phyloP scores from a whole-genome alignment of 108 stramenopile species.

The Fragilariopsis cylindrus region DNA sequence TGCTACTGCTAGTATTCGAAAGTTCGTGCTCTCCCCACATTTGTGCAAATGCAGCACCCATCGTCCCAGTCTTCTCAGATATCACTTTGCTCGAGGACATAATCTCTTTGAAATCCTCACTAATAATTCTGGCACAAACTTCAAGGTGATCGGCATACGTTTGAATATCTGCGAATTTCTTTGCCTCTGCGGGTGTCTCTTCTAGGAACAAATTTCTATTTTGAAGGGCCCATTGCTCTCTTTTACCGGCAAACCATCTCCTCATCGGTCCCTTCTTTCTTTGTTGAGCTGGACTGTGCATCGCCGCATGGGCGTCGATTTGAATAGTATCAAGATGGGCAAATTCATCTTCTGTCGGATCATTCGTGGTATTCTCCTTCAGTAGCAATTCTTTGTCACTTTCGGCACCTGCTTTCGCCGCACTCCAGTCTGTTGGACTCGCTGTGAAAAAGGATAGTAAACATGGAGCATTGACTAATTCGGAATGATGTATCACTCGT shows the following conservation, averaged over 20 bases:
- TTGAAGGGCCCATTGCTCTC: slow-evolving; percentile 25
- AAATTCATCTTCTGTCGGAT: slow-evolving; percentile 5
- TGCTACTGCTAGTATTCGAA: slow-evolving; percentile 36
- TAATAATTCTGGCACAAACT: slow-evolving; percentile 29
- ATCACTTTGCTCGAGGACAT: not conserved
- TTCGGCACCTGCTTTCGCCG: slow-evolving; percentile 8
- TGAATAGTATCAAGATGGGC: slow-evolving; percentile 5
- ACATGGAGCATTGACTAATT: slow-evolving; percentile 30
- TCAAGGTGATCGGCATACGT: slow-evolving; percentile 35
- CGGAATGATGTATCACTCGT: slow-evolving; percentile 30
- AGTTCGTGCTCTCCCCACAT: slow-evolving; percentile 45
- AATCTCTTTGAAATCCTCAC: slow-evolving; percentile 24
- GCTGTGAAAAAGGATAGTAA: slow-evolving; percentile 35
- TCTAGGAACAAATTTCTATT: slow-evolving; percentile 22
- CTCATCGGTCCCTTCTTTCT: slow-evolving; percentile 30
- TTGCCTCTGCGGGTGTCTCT: slow-evolving; percentile 37
- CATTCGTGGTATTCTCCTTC: slow-evolving; percentile 22
- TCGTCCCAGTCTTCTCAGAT: slow-evolving; percentile 29
- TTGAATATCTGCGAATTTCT: slow-evolving; percentile 37
- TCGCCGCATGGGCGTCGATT: slow-evolving; percentile 16
- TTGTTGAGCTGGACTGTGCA: not conserved
- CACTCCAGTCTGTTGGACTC: slow-evolving; percentile 32
- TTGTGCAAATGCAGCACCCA: slow-evolving; percentile 37
- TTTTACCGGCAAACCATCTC: slow-evolving; percentile 25
- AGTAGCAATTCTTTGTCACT: slow-evolving; percentile 3